Evolutionary conservation across 2,329 filamentous ascomycete genomes (phyloP).

Genomic region (Colletotrichum theobromicola): DNA sequence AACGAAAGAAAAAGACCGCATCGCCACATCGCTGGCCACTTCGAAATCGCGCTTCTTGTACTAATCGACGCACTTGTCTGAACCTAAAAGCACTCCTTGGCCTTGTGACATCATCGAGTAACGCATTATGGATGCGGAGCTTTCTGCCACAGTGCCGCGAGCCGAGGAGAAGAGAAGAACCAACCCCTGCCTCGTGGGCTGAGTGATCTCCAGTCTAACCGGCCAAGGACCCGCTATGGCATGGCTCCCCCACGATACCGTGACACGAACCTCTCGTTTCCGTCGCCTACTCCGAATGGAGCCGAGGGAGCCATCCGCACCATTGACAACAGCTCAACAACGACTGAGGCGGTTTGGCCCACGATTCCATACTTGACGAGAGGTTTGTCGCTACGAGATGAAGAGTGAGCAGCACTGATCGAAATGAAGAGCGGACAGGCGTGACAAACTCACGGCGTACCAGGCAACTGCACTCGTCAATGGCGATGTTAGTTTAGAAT

Average conservation of each 20-base stretch:
- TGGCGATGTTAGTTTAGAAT: neutral
- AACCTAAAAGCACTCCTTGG: neutral
- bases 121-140: neutral
- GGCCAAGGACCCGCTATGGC: neutral
- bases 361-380: neutral
- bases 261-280: neutral
- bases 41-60: neutral
- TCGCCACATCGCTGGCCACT: neutral
- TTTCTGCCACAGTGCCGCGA: neutral
- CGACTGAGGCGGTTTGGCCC: neutral
- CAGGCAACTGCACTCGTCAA: neutral
- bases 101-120: neutral
- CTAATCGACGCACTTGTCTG: neutral
- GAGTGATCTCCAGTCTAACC: neutral
- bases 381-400: neutral
- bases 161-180: neutral
- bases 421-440: neutral
- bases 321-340: neutral
- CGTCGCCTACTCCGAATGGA: neutral
- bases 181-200: neutral
- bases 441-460: neutral
- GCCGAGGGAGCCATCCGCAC: neutral
- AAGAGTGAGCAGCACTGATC: neutral
- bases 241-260: neutral
- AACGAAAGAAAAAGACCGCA: neutral